Base-by-base conservation (phyloP, 495 filamentous ascomycete species). In the Rostrohypoxylon terebratum region DNA sequence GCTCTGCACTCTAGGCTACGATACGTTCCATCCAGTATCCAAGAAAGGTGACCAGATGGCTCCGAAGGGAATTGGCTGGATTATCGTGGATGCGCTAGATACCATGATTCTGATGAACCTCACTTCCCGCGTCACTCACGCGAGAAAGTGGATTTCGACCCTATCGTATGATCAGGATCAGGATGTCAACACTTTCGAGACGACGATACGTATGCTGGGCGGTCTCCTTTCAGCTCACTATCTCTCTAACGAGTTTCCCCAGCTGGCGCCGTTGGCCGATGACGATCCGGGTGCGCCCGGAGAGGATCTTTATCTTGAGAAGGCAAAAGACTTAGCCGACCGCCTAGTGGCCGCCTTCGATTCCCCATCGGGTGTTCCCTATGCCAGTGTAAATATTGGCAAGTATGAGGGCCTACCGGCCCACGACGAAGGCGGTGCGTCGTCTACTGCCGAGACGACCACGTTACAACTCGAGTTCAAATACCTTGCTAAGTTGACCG, bases 61-160 rank as follows among this genome's bases (percentile, higher is more conserved):
- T 10, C 86, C 90, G 2, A 87, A 90, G 62, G 92, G 93, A 25
- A 82, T 99, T 79, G 96, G 96, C 6, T 99, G 96, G 96, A 98
- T 98, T 67, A 98, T 99, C 57, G 91, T 99, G 33, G 96, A 99
- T 81, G 89, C 94, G 50, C 83, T 99, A 50, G 96, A 99, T 78
- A 98, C 96, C 14, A 83, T 98, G 85, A 98, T 99, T 83, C 82
- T 99, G 60, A 99, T 99, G 96, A 99, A 99, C 75, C 83, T 97
- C 50, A 98, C 96, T 10, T 93, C 88, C 20, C 88, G 94, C 64
- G 87, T 99, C 28, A 86, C 88, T 25, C 91, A 96, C 76, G 94
- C 96, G 44, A 87, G 94, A 34, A 87, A 97, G 72, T 99, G 96
- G 96, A 90, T 99, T 53, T 84, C 92, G n/a, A 90, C 88, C 10